These are phyloP conservation scores for Colletotrichum sp. DNA, from an alignment of 2,329 filamentous ascomycete species.

Conservation along the genomic window DNA sequence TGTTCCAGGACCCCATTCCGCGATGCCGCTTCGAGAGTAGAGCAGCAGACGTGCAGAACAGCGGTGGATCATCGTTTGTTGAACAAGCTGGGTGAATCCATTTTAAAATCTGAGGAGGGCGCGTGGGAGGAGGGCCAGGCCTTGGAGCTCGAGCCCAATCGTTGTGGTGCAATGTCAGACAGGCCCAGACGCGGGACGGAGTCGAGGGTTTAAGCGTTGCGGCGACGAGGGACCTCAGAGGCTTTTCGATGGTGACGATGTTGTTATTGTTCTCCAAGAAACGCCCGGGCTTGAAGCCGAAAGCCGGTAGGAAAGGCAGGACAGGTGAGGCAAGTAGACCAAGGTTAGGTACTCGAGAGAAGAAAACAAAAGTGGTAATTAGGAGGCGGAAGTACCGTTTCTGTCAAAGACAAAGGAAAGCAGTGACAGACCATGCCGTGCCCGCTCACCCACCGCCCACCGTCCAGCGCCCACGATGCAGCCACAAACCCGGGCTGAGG, in stretches of 20 bases:
- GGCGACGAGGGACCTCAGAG: background rate
- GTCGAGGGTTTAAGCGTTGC: background rate
- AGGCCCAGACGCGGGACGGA: background rate
- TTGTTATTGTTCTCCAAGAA: background rate
- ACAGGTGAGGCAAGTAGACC: background rate
- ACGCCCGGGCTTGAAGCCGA: background rate
- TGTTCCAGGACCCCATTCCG: constrained; percentile 14
- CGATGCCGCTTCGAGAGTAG: constrained; percentile 16
- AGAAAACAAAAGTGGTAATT: background rate
- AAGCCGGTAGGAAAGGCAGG: background rate
- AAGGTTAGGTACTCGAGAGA: background rate
- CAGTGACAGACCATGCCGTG: background rate
- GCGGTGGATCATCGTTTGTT: background rate
- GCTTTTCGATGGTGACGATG: background rate
- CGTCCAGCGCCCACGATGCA: background rate
- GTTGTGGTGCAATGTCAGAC: background rate
- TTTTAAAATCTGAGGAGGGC: background rate
- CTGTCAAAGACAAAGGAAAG: background rate
- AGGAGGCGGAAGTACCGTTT: background rate
- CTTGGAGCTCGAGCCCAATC: background rate
- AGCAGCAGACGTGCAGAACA: background rate
- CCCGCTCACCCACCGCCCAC: background rate
- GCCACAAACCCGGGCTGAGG: constrained; percentile 1
- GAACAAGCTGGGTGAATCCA: background rate
- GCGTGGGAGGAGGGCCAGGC: background rate